A percentile compares a stretch with the other conserved stretches of the same genome.
These are phyloP conservation scores for Ceriops zippeliana DNA, from an alignment of 345 rosid genomes.

Conservation along the genomic window DNA sequence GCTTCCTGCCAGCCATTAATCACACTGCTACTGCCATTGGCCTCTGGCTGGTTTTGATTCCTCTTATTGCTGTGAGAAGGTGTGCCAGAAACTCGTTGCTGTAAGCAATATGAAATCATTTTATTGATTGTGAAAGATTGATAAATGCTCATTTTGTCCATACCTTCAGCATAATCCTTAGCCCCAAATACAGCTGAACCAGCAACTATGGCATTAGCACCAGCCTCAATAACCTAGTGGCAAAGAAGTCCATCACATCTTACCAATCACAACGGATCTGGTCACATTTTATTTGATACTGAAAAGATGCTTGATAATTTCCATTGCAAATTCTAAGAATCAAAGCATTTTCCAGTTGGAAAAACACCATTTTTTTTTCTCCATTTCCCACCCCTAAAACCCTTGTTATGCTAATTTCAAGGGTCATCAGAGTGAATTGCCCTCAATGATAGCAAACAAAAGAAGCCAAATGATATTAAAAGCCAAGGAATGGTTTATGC, in stretches of 20 bases:
- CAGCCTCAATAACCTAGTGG: constrained; percentile 86
- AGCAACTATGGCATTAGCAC: constrained; percentile 81
- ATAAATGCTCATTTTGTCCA: not conserved
- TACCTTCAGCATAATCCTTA: constrained; percentile 94
- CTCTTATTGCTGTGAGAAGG: constrained; percentile 64
- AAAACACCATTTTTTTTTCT: no score
- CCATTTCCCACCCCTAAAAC: no score
- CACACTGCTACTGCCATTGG: constrained; percentile 81
- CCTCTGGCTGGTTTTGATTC: constrained; percentile 84
- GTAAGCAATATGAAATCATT: not conserved
- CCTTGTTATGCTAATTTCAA: no score
- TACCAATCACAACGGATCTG: not conserved
- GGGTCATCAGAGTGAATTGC: no score
- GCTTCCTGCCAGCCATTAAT: constrained; percentile 20
- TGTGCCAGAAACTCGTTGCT: not conserved
- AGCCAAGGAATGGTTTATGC: not conserved
- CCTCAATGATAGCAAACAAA: no score
- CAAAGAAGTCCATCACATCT: not conserved
- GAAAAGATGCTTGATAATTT: no score
- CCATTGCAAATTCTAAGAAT: no score
- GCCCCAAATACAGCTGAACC: constrained; percentile 99
- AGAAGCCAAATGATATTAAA: not conserved
- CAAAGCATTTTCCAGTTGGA: no score
- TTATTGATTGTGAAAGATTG: not conserved
- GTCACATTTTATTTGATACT: no score